Evolutionary conservation across 148 eudicot species (phyloP).

Genomic region (Rhododendron mucronatum): DNA sequence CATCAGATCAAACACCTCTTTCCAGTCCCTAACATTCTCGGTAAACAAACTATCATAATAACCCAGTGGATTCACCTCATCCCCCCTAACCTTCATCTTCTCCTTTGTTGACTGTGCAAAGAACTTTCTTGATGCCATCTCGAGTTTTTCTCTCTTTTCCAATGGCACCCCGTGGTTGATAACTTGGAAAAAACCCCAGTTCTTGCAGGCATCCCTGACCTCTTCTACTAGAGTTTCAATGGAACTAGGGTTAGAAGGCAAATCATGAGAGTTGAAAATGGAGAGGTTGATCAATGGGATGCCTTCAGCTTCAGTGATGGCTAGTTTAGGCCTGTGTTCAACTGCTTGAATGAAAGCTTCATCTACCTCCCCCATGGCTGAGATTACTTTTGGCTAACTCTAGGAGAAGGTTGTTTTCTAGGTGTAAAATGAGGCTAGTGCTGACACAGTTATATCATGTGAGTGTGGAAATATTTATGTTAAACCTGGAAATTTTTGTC

Average conservation of each 20-base stretch:
- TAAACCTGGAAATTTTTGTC: not conserved
- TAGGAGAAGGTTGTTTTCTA: not conserved
- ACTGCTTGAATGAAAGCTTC: conserved; percentile 15
- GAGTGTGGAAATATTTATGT: not conserved
- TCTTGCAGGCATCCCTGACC: conserved; percentile 38
- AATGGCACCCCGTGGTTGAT: conserved; percentile 47
- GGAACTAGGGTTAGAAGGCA: not conserved
- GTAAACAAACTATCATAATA: conserved; percentile 42
- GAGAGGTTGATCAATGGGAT: conserved; percentile 51
- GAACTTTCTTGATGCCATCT: conserved; percentile 29
- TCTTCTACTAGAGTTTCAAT: conserved; percentile 10
- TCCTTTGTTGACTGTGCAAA: conserved; percentile 32
- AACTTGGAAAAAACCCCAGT: conserved; percentile 63
- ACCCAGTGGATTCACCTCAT: conserved; percentile 37
- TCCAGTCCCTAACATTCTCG: conserved; percentile 52
- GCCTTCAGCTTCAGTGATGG: conserved; percentile 3
- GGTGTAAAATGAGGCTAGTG: not conserved
- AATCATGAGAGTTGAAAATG: conserved; percentile 13
- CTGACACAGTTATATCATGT: not conserved
- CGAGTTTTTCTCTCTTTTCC: conserved; percentile 19
- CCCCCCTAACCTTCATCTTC: conserved; percentile 39
- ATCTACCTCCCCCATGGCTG: conserved; percentile 3
- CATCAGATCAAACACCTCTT: conserved; percentile 41
- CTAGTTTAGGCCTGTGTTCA: conserved; percentile 15
- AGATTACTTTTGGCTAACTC: not conserved